Evolutionary conservation across 2,329 filamentous ascomycete species (phyloP), one percentile per base, ranked within the genome.

Genomic region (Calonectria honghensis): DNA sequence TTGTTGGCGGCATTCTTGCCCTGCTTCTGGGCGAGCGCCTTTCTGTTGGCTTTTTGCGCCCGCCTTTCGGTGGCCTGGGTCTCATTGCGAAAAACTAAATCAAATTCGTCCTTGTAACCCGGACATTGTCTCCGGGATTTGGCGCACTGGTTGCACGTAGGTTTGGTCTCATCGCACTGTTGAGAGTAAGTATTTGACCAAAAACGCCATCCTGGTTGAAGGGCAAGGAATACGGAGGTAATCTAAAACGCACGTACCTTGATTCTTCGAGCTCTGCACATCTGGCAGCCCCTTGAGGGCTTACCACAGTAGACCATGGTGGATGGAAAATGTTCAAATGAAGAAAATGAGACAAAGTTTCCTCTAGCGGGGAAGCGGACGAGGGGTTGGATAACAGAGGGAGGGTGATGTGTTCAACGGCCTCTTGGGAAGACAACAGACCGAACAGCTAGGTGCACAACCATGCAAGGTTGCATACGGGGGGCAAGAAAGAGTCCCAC

Each of bases 51-150:
- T 79, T 89, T 91, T 71, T 89, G 88, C 20, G 91, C 92, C 79
- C 92, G 89, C 75, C 90, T 88, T 80, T 92, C 92, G 41, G 93
- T 93, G 1, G 92, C 92, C 77, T 91, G 90, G 35, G 93, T 94
- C 85, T 94, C 93, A 82, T 94, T 93, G 71, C 93, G 91, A 79
- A 94, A 94, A 70, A 95, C 90, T 31, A 94, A 85, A 79, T 95
- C 93, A 78, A 94, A 94, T 77, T 94, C 92, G 80, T 94, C 91
- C 82, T 91, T 92, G 84, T 94, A 94, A 59, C 92, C 92, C 4
- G 92, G 92, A 80, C 92, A 94, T 77, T 89, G 87, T 50, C 91
- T 89, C 72, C 90, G 87, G 48, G 91, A 93, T 79, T 93, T 93
- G 76, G 88, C 85, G 79, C 92, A 94, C 81, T 93, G 92, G 51